A percentile compares a stretch with the other conserved stretches of the same genome.
phyloP scores from a whole-genome alignment of 129 eudicot genomes.

The Flaveria bidentis region DNA sequence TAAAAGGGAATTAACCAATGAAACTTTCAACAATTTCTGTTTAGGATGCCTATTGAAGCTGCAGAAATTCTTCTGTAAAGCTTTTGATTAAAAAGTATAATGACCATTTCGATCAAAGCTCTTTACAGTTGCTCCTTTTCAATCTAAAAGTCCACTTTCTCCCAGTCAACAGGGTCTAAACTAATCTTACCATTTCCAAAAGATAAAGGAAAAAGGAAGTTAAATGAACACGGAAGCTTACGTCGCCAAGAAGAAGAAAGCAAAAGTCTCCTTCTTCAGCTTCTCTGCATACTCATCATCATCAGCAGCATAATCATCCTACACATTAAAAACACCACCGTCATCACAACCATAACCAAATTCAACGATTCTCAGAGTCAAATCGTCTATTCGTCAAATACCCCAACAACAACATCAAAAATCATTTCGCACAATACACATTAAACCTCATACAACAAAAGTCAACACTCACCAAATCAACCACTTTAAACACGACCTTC shows the following conservation, averaged over 20 bases:
- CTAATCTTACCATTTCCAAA: not conserved
- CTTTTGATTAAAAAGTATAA: not conserved
- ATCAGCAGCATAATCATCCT: slow-evolving; percentile 99
- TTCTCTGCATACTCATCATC: slow-evolving; percentile 84
- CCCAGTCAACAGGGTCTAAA: not conserved
- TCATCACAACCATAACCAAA: not conserved
- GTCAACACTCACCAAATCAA: slow-evolving; percentile 75
- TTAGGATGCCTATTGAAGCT: not conserved
- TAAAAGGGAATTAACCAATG: not conserved
- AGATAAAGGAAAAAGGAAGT: not conserved
- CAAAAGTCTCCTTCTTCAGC: slow-evolving; percentile 74
- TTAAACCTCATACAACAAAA: slow-evolving; percentile 5
- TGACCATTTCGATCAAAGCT: not conserved
- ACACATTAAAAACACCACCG: not conserved
- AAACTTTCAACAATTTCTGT: slow-evolving; percentile 3
- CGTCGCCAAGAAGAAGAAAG: slow-evolving; percentile 92
- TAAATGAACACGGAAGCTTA: slow-evolving; percentile 41
- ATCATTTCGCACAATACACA: slow-evolving; percentile 3
- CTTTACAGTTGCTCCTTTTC: not conserved
- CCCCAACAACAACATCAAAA: not conserved
- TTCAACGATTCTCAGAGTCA: not conserved
- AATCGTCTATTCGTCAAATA: not conserved
- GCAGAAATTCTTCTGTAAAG: not conserved
- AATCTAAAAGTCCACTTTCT: slow-evolving; percentile 11
- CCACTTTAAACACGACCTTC: slow-evolving; percentile 67